Percentiles rank a stretch among this genome's conserved stretches.
Conservation (phyloP, 106 monocot genomes). For the Dactylorhiza incarnata region DNA sequence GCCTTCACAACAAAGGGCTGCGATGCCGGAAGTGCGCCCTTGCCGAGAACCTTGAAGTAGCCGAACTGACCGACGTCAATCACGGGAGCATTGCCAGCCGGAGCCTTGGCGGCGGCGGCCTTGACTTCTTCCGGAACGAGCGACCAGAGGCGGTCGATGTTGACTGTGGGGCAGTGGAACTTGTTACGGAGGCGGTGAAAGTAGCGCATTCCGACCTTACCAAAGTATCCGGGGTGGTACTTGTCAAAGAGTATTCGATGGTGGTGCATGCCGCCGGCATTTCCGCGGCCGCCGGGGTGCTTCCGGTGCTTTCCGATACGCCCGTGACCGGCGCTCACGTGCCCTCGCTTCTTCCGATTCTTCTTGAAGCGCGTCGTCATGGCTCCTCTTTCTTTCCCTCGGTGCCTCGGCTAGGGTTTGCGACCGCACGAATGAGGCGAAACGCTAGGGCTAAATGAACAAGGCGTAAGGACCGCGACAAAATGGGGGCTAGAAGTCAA, state of each 20-base stretch:
- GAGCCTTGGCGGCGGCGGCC: constrained; percentile 25
- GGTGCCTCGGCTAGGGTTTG: neutral
- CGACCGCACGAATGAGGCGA: neutral
- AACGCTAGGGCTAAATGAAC: neutral
- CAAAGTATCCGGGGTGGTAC: constrained; percentile 88
- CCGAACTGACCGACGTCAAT: constrained; percentile 75
- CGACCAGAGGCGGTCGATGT: constrained; percentile 46
- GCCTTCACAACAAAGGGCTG: constrained; percentile 51
- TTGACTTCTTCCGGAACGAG: constrained; percentile 51
- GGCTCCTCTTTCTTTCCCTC: neutral
- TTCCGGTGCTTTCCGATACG: constrained; percentile 73
- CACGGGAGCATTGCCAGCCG: constrained; percentile 29
- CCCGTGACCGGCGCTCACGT: constrained; percentile 67
- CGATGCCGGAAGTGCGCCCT: constrained; percentile 50
- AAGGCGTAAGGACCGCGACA: neutral
- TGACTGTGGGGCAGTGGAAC: constrained; percentile 65
- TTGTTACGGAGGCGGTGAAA: constrained; percentile 84
- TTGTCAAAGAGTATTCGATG: constrained; percentile 89
- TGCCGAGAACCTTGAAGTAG: constrained; percentile 80
- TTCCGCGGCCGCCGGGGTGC: constrained; percentile 78
- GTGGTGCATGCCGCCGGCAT: constrained; percentile 90
- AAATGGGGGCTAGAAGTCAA: neutral
- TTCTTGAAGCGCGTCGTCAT: constrained; percentile 67
- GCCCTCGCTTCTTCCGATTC: constrained; percentile 75
- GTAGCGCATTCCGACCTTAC: constrained; percentile 91